phyloP scores from a whole-genome alignment of 208 protist species.

The Trypanosoma vivax region DNA sequence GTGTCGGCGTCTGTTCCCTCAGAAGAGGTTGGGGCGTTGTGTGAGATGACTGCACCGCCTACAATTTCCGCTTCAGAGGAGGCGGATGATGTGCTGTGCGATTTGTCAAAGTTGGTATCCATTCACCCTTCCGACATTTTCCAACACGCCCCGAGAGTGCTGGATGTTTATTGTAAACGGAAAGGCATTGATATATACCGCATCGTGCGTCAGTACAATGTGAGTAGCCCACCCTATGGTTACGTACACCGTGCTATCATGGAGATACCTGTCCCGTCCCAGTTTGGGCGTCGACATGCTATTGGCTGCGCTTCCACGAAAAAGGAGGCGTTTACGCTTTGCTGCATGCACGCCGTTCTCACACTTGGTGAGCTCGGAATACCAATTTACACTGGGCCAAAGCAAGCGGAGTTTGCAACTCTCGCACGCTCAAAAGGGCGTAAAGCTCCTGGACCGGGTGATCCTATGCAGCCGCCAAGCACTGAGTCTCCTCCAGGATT shows the following conservation, averaged over 20 bases:
- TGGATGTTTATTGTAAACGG: conserved; percentile 28
- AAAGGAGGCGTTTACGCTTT: conserved; percentile 41
- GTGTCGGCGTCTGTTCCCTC: background rate
- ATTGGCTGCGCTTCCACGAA: conserved; percentile 63
- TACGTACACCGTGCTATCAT: conserved; percentile 67
- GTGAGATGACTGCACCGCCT: background rate
- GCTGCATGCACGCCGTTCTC: conserved; percentile 48
- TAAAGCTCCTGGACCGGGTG: conserved; percentile 18
- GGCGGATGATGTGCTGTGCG: conserved; percentile 69
- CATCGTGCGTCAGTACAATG: conserved; percentile 61
- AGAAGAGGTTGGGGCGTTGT: background rate
- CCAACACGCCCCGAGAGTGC: conserved; percentile 22
- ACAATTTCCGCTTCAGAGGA: background rate
- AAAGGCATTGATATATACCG: conserved; percentile 49
- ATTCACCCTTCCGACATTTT: conserved; percentile 50
- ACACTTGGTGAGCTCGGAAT: conserved; percentile 57
- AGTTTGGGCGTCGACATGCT: conserved; percentile 49
- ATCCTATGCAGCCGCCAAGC: conserved; percentile 14
- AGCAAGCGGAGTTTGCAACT: conserved; percentile 38
- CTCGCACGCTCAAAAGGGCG: conserved; percentile 22
- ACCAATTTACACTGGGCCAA: conserved; percentile 35
- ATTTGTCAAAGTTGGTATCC: conserved; percentile 37
- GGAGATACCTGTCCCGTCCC: conserved; percentile 49
- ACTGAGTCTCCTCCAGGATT: conserved; percentile 58
- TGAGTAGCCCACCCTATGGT: conserved; percentile 30